These are phyloP conservation scores for Fusarium protoensiforme DNA, from an alignment of 2,329 filamentous ascomycete species.

Conservation along the genomic window DNA sequence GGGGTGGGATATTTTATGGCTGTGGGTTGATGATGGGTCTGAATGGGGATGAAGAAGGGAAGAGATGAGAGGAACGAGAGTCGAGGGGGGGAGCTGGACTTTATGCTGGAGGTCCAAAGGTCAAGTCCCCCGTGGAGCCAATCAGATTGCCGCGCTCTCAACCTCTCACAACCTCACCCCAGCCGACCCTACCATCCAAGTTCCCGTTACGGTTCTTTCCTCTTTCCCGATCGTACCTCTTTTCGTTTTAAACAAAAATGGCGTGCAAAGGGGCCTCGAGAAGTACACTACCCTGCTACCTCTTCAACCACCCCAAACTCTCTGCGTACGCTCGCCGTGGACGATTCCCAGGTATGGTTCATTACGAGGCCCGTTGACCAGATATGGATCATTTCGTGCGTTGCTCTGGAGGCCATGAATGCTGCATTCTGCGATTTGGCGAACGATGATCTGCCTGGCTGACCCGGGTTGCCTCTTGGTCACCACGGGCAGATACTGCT, in stretches of 20 bases:
- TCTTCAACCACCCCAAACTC: not conserved
- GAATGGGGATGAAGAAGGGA: constrained; percentile 34
- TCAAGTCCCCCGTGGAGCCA: constrained; percentile 28
- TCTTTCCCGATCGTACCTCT: not conserved
- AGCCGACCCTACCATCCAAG: constrained; percentile 14
- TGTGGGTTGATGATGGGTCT: constrained; percentile 20
- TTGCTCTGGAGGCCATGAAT: not conserved
- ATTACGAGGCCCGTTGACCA: not conserved
- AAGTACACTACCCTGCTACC: not conserved
- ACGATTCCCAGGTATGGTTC: not conserved
- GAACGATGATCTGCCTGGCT: not conserved
- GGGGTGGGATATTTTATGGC: constrained; percentile 5
- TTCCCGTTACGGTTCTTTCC: not conserved
- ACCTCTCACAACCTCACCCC: constrained; percentile 41
- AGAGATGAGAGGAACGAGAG: constrained; percentile 17
- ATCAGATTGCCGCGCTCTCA: constrained; percentile 23
- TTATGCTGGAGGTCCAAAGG: constrained; percentile 28
- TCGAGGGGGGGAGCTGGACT: constrained; percentile 33
- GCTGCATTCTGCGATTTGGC: not conserved
- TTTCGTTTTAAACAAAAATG: not conserved
- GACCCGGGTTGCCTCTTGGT: not conserved
- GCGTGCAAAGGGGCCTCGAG: not conserved
- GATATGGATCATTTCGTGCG: not conserved
- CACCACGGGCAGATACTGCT: not conserved
- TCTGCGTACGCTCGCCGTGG: not conserved